A percentile compares a stretch with the other conserved stretches of the same genome.
phyloP scores from a whole-genome alignment of 2,329 filamentous ascomycete genomes.

The Drechslera avenae region DNA sequence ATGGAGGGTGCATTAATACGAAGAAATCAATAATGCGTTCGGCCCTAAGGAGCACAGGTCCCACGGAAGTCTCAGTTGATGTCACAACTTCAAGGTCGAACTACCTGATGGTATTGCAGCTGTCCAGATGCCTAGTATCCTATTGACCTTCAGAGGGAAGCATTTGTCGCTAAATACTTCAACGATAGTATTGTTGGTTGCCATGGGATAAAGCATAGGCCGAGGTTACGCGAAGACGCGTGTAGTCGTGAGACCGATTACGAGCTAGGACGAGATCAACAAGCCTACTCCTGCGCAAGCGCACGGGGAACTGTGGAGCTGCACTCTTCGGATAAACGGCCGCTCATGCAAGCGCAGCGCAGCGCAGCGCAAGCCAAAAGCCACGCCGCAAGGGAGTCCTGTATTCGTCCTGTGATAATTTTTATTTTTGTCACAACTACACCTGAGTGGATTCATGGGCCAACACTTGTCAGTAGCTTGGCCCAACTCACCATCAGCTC shows the following conservation, averaged over 20 bases:
- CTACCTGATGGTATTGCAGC: neutral
- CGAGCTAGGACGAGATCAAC: neutral
- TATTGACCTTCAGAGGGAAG: neutral
- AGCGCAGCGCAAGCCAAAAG: conserved; percentile 1
- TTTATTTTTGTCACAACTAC: neutral
- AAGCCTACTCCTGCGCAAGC: neutral
- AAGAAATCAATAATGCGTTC: conserved; percentile 23
- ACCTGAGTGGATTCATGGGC: too few relatives aligned
- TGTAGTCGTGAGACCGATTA: neutral
- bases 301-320: neutral
- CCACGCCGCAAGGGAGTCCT: conserved; percentile 1
- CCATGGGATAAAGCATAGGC: too few relatives aligned
- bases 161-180: neutral
- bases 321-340: neutral
- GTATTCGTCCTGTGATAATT: neutral
- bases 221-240: too few relatives aligned
- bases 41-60: neutral
- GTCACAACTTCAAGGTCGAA: too few relatives aligned
- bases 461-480: neutral
- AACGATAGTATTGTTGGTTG: neutral
- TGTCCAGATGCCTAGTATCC: neutral
- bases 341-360: neutral
- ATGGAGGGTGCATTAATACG: conserved; percentile 20
- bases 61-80: too few relatives aligned
- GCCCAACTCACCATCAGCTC: conserved; percentile 15